Conservation (phyloP, 495 filamentous ascomycete genomes). For the Rhypophila decipiens region DNA sequence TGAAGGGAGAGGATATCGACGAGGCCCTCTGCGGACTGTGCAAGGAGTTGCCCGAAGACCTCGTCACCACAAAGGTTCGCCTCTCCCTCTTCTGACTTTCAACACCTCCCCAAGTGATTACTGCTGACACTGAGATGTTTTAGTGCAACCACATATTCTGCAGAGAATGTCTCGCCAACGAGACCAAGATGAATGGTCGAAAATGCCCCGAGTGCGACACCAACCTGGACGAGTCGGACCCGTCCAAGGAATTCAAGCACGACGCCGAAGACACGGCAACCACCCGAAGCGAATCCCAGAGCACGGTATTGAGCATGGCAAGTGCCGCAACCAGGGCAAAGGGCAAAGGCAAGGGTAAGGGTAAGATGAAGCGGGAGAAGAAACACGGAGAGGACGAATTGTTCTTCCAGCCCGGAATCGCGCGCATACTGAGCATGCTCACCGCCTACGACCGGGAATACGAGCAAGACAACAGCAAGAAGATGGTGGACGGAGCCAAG, state of each 20-base stretch:
- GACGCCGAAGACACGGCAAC: too few species aligned
- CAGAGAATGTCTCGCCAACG: not conserved
- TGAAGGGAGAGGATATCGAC: not conserved
- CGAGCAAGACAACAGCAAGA: not conserved
- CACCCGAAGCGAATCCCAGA: too few species aligned
- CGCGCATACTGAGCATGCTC: not conserved
- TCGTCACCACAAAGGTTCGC: not conserved
- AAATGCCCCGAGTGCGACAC: not conserved
- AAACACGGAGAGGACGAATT: not conserved
- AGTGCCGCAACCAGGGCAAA: too few species aligned
- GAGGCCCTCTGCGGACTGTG: not conserved
- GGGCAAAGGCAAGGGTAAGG: too few species aligned
- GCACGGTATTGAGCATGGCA: too few species aligned
- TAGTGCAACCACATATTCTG: not conserved
- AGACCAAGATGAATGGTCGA: not conserved
- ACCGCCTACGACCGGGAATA: not conserved
- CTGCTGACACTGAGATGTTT: not conserved
- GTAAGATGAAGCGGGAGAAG: not conserved
- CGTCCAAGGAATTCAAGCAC: too few species aligned
- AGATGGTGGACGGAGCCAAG: constrained; percentile 22
- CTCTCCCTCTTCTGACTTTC: too few species aligned
- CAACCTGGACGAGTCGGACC: not conserved
- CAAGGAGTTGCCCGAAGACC: not conserved
- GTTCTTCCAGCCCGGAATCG: not conserved
- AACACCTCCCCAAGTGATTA: too few species aligned